Evolutionary conservation across 495 filamentous ascomycete species (phyloP), one percentile per base, ranked within the genome.

Genomic region (Glonium stellatum): DNA sequence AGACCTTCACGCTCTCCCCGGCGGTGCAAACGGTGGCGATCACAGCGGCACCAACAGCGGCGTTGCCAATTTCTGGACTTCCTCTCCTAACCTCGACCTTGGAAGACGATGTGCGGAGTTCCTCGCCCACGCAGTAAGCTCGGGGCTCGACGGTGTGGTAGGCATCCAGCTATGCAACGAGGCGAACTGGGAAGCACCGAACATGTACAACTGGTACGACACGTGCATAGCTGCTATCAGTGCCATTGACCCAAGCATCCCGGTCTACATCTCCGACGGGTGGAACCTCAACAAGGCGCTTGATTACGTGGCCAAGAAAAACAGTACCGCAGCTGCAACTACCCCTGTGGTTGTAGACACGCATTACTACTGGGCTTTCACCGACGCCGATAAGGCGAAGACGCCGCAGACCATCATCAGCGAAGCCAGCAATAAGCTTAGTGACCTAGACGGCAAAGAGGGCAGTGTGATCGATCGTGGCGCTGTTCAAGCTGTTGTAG

Each of bases 101-200:
- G 73, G 73, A 9, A 73, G 67, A 19, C 61, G 70, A 19, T 78
- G 74, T 41, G 58, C 77, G 34, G 64, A 68, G 5, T 80, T 78
- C 58, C 71, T 84, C 31, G 73, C 75, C 1, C 64, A 72, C 36
- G 68, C 80, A 64, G 65, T 77, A 15, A 64, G 67, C 12, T 62
- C 50, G 12, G 55, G 55, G 1, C 72, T 81, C 54, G 53, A 70
- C 5, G 75, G 75, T 44, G 75, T 83, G 1, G 63, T 78, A 18
- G 82, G 82, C 0, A 62, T 84, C 27, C 77, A 81, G 64, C 54
- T 84, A 22, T 75, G 75, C 59, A 83, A 82, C 60, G 81, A 82
- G 63, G 75, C 79, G 2, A 67, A 68, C 42, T 74, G 66, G 63
- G 66, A 75, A 12, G 75, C 76, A 4, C 63, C 71, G 12, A 75